Evolutionary conservation across 176 grass and related monocot genomes (phyloP).

Genomic region (Cocos nucifera): DNA sequence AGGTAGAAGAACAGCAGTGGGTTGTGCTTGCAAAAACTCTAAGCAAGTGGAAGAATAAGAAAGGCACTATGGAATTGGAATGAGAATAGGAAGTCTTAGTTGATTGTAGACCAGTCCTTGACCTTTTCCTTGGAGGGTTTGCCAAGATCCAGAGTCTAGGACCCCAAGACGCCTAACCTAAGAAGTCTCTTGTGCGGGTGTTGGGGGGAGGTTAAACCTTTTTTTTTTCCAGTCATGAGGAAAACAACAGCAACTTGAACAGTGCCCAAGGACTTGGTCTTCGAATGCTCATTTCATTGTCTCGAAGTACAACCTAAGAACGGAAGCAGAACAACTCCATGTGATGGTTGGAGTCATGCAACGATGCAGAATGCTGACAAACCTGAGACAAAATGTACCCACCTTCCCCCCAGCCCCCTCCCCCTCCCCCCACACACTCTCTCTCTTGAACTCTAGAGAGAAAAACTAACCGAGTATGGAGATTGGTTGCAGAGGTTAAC

Average conservation of each 20-base stretch:
- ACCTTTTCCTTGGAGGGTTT: no score
- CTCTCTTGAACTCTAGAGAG: neutral
- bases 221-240: neutral
- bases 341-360: neutral
- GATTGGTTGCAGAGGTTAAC: neutral
- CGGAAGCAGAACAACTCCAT: no score
- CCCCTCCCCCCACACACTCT: neutral
- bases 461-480: neutral
- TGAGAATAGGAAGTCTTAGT: no score
- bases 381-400: constrained; percentile 10
- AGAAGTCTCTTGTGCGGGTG: neutral
- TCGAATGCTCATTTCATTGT: constrained; percentile 13
- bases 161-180: no score
- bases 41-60: no score
- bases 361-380: constrained; percentile 5
- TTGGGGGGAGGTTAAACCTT: neutral
- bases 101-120: no score
- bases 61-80: no score
- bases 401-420: neutral
- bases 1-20: no score
- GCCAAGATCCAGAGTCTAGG: no score
- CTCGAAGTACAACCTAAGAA: constrained; percentile 7
- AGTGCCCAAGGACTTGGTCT: constrained; percentile 1
- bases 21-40: no score
- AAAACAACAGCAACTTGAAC: constrained; percentile 6